Base-by-base conservation (phyloP, 768 basidiomycete genomes). In the Termitomyces sp. region DNA sequence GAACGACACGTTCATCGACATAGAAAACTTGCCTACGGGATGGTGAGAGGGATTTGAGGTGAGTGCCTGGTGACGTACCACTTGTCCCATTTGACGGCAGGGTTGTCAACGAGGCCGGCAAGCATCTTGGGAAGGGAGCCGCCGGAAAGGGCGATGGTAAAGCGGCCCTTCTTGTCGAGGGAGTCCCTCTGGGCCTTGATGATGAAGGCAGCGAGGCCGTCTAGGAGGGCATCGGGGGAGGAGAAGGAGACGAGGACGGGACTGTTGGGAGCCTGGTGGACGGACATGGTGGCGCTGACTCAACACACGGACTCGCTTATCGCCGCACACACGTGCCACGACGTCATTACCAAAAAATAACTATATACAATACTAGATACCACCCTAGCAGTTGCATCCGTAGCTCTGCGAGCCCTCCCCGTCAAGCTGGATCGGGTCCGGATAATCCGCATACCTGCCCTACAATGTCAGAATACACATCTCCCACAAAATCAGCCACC, bases 401-500 rank as follows among this genome's bases (percentile, higher is more conserved):
- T 92, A 93, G 72, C 79, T 90, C 79, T 95, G 94, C 54, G 89
- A 86, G 69, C 82, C 89, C 76, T 97, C 94, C 56, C 90, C 85
- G 74, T 98, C 94, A 71, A 98, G 90, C 71, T 93, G 89, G 72
- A 99, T 98, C 16, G 96, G 96, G 73, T 99, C 96, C 29, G 96
- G 96, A 73, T 98, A 99, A 78, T 99, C 96, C 65, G 94, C 90
- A 77, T 94, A 95, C 72, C 95, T 98, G 73, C 40, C 6, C 17
- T 10, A 19, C 34, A 38, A 38, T 32, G 23, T 57, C 11, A 58
- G 50, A 17, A 23, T 21, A 27, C 14, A 38, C 11, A 23, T 3
- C 7, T 9, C 6, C 19, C 9, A 16, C 9, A 10, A 46, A 25
- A 9, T 2, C 17, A 46, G 31, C 5, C n/a, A 57, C 57, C 1